phyloP scores from a whole-genome alignment of 2,329 filamentous ascomycete genomes.

The Ophiocordyceps camponoti-saundersi region DNA sequence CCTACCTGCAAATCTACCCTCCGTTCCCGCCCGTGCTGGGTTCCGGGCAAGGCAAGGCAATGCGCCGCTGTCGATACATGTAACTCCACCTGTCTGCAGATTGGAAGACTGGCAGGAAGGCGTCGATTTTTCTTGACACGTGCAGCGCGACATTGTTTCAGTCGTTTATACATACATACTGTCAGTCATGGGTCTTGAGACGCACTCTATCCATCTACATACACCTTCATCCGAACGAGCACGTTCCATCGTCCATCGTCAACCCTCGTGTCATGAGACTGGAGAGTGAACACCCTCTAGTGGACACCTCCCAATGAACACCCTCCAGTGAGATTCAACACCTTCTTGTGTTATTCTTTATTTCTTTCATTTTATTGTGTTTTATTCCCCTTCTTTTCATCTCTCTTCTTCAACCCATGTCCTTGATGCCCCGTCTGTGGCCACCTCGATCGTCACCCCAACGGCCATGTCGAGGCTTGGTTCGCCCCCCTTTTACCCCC shows the following conservation, averaged over 20 bases:
- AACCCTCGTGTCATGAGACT: conserved; percentile 2
- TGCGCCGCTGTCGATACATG: not conserved
- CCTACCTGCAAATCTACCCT: too few relatives aligned
- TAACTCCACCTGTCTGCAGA: not conserved
- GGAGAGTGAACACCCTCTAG: not conserved
- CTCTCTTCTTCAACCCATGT: not conserved
- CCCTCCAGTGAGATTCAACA: not conserved
- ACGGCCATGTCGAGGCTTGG: not conserved
- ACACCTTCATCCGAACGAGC: not conserved
- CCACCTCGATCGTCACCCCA: not conserved
- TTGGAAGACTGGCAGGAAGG: not conserved
- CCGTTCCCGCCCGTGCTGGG: not conserved
- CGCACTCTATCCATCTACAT: not conserved
- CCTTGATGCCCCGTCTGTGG: not conserved
- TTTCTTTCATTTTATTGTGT: not conserved
- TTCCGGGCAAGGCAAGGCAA: not conserved
- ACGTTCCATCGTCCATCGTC: not conserved
- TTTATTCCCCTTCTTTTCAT: not conserved
- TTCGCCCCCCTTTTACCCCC: not conserved
- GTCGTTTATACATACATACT: not conserved
- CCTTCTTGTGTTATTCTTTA: too few relatives aligned
- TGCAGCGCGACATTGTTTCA: not conserved
- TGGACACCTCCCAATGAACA: not conserved
- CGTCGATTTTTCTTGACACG: not conserved
- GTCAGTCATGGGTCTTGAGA: not conserved